Conservation (phyloP, 768 basidiomycete species). For the Podaxis carcinomalis region DNA sequence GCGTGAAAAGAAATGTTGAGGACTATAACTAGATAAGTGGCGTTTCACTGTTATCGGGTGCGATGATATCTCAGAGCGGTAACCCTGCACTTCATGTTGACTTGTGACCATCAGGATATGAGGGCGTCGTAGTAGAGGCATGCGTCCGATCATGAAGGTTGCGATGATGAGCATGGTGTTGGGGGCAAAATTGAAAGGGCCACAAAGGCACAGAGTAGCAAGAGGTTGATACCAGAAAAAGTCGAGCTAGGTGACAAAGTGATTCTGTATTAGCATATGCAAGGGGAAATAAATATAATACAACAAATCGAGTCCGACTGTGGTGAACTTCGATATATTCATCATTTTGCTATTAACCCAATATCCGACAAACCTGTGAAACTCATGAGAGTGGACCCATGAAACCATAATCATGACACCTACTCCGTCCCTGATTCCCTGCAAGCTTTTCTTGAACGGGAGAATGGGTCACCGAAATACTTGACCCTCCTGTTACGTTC, state of each 20-base stretch:
- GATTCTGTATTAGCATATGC: background rate
- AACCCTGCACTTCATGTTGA: constrained; percentile 24
- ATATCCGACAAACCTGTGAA: background rate
- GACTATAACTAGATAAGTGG: constrained; percentile 16
- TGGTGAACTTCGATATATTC: background rate
- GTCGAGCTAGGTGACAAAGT: background rate
- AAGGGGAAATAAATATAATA: background rate
- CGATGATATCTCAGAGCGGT: constrained; percentile 42
- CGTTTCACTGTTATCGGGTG: background rate
- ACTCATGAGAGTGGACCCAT: background rate
- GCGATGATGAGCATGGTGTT: constrained; percentile 8
- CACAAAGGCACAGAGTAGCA: background rate
- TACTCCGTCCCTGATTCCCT: background rate
- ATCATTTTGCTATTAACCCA: background rate
- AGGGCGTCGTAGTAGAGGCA: constrained; percentile 41
- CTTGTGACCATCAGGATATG: constrained; percentile 41
- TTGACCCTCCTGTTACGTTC: background rate
- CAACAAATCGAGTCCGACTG: background rate
- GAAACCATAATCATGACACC: background rate
- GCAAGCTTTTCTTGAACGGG: background rate
- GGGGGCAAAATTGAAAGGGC: background rate
- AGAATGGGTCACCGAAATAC: background rate
- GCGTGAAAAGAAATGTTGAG: constrained; percentile 35
- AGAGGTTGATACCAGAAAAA: background rate
- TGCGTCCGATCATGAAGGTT: constrained; percentile 33